Conservation (phyloP, 2,329 filamentous ascomycete species). For the Fusarium sp. region DNA sequence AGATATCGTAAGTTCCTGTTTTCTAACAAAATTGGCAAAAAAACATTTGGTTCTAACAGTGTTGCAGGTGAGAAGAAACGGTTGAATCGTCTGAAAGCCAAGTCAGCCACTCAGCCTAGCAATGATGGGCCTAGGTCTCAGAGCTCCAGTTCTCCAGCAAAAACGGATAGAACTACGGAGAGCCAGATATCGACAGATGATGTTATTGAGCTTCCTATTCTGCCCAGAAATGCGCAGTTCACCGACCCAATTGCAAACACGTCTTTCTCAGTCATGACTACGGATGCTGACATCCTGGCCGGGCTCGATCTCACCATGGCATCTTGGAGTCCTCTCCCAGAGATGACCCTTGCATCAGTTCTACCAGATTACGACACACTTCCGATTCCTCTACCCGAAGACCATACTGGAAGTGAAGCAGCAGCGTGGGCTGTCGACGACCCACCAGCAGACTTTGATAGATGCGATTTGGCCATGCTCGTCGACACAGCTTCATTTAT, state of each 20-base stretch:
- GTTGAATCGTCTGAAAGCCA: slow-evolving; percentile 46
- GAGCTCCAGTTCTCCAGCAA: background rate
- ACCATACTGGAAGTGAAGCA: slow-evolving; percentile 13
- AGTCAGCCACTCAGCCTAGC: slow-evolving; percentile 8
- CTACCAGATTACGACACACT: slow-evolving; percentile 26
- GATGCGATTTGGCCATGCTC: slow-evolving; percentile 33
- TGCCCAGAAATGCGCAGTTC: background rate
- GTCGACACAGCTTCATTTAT: slow-evolving; percentile 43
- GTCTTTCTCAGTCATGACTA: slow-evolving; percentile 9
- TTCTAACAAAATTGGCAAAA: too few relatives aligned
- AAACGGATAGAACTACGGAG: slow-evolving; percentile 1
- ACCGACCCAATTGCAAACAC: slow-evolving; percentile 6
- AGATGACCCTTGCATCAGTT: slow-evolving; percentile 36
- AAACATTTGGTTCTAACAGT: slow-evolving; percentile 14
- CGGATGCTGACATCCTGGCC: slow-evolving; percentile 31
- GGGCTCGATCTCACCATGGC: slow-evolving; percentile 44
- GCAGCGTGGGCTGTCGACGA: slow-evolving; percentile 4
- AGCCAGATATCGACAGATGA: slow-evolving; percentile 19
- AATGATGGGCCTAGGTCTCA: slow-evolving; percentile 11
- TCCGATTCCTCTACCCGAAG: slow-evolving; percentile 25
- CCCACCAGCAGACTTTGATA: background rate
- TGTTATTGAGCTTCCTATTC: slow-evolving; percentile 9
- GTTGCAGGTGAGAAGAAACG: slow-evolving; percentile 53
- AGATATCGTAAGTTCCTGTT: slow-evolving; percentile 59
- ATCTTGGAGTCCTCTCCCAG: slow-evolving; percentile 43